A percentile compares a stretch with the other conserved stretches of the same genome.
Evolutionary conservation across 306 rosid genomes (phyloP).

Genomic region (Cucurbita moschata): DNA sequence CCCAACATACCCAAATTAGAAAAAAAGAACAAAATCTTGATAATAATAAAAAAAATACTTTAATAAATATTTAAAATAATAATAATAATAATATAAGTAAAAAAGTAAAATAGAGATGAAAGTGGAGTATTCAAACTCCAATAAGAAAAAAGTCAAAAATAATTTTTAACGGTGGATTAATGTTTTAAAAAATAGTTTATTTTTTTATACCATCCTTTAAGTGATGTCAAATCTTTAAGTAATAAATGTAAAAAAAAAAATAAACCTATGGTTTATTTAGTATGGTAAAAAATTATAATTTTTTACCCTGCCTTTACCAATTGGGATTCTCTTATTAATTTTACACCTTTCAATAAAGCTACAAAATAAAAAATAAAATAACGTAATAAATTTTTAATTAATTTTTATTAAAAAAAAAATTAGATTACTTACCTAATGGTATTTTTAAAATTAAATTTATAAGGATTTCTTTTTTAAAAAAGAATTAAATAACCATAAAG

Average conservation of each 20-base stretch:
- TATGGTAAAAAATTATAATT: no score
- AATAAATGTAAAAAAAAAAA: neutral
- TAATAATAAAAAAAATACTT: neutral
- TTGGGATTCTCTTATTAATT: neutral
- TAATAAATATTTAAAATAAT: neutral
- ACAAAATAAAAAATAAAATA: neutral
- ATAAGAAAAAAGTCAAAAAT: constrained; percentile 26
- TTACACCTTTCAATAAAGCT: neutral
- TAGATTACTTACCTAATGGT: neutral
- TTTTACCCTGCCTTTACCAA: no score
- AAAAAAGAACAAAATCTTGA: neutral
- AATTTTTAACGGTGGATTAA: constrained; percentile 10
- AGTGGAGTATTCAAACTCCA: constrained; percentile 15
- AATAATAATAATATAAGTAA: neutral
- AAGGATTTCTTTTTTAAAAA: neutral
- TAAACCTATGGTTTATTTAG: neutral
- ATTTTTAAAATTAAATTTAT: neutral
- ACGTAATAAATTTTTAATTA: no score
- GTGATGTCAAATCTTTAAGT: constrained; percentile 51
- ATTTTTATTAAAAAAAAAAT: neutral
- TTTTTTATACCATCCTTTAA: constrained; percentile 9
- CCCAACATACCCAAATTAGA: neutral
- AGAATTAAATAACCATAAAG: neutral
- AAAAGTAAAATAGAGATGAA: neutral
- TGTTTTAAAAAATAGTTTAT: neutral